Base-by-base conservation (phyloP, 2,329 filamentous ascomycete species). In the Colletotrichum navitas region DNA sequence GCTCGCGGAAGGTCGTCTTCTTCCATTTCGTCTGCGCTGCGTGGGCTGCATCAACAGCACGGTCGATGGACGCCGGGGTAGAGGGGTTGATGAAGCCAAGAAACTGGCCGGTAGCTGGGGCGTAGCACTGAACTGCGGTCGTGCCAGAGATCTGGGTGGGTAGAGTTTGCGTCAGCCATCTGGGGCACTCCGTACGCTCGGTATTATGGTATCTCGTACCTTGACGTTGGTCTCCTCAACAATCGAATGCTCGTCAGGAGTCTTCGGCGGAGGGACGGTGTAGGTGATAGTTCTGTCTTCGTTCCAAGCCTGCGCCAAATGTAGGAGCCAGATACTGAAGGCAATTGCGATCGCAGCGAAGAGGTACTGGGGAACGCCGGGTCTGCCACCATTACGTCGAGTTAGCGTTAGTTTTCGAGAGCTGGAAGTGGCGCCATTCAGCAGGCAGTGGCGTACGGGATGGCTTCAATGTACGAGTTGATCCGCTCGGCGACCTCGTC, bases 101-200 rank as follows among this genome's bases (percentile, higher is more conserved):
- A 71, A 94, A 89, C 77, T 93, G 89, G 74, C 96, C 96, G 32
- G 94, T 98, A 1, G 95, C 95, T 1, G 96, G 96, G 54, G 92
- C 93, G 80, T 96, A 96, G 83, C 94, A 97, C 82, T 94, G 93
- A 72, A 97, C 91, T 10, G 90, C 88, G 1, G 88, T 87, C 49
- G 90, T 90, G 21, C 90, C 90, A 1, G 89, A 79, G n/a, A 89
- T 80, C 86, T 89, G 71, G 18, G 36, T n/a, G 6, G 16, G 18
- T 6, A 24, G 11, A 32, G 6, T n/a, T 16, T 24, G 26, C 5
- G 47, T 68, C 8, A 72, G 64, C 26, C 34, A 32, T 24, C 14
- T 39, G 21, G 29, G 29, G 29, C 21, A 58, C 14, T 43, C 26
- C 26, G 66, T n/a, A 8, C 16, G 6, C 24, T 11, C n/a, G 18